These are phyloP conservation scores for Aristolochia californica DNA, from an alignment of 164 flowering plant species.

Conservation along the genomic window DNA sequence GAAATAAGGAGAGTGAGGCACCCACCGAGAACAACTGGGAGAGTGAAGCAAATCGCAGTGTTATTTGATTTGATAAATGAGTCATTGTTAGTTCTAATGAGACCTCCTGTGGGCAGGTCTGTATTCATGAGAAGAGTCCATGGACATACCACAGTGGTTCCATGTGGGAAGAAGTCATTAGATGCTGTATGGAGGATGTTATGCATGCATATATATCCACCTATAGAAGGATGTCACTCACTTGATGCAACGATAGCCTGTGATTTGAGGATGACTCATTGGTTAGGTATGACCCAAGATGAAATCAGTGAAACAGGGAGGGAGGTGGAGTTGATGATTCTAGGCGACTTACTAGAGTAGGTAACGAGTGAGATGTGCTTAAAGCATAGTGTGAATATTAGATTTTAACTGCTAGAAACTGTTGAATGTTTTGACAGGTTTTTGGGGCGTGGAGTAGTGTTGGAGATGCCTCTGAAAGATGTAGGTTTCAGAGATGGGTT, in stretches of 20 bases:
- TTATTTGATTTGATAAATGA: slow-evolving; percentile 70
- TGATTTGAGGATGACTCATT: slow-evolving; percentile 35
- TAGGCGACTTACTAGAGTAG: slow-evolving; percentile 55
- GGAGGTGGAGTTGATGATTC: slow-evolving; percentile 48
- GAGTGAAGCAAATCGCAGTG: slow-evolving; percentile 33
- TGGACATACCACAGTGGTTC: slow-evolving; percentile 17
- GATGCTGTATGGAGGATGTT: slow-evolving; percentile 46
- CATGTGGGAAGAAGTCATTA: slow-evolving; percentile 40
- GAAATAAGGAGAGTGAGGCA: slow-evolving; percentile 17
- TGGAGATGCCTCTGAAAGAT: no score
- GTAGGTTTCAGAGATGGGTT: no score
- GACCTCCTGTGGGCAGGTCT: slow-evolving; percentile 31
- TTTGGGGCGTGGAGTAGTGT: no score
- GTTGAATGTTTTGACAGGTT: no score
- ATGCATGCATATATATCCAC: slow-evolving; percentile 27
- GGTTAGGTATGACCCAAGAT: slow-evolving; percentile 33
- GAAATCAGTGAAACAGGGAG: slow-evolving; percentile 37
- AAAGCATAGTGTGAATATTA: no score
- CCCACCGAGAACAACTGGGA: slow-evolving; percentile 18
- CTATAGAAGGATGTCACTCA: slow-evolving; percentile 26
- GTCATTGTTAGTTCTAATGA: slow-evolving; percentile 34
- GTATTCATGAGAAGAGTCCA: slow-evolving; percentile 26
- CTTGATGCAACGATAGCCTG: slow-evolving; percentile 41
- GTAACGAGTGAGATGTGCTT: slow-evolving; percentile 33
- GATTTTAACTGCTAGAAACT: no score